A percentile compares a stretch with the other conserved stretches of the same genome.
These are phyloP conservation scores for Periconia sp. DNA, from an alignment of 2,329 filamentous ascomycete genomes.

Conservation along the genomic window DNA sequence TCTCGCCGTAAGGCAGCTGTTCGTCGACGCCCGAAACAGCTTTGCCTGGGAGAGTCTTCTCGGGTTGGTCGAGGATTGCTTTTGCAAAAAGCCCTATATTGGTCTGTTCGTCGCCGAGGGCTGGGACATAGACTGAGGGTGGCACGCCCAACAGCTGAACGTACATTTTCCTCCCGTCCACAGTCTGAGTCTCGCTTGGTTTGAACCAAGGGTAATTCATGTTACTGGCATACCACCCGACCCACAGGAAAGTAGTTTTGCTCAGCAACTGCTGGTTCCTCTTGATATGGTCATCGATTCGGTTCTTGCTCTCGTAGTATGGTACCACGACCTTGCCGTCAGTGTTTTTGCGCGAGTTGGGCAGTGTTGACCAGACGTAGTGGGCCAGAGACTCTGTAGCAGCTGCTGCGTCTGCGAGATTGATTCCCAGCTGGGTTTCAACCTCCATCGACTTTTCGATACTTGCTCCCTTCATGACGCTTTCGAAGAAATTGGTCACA, in stretches of 20 bases:
- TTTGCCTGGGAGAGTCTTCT: too few relatives aligned
- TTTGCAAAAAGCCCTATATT: too few relatives aligned
- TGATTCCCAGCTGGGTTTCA: constrained; percentile 43
- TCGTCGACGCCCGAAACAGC: too few relatives aligned
- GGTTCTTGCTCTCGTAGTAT: constrained; percentile 45
- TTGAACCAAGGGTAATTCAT: constrained; percentile 16
- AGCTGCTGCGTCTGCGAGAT: constrained; percentile 44
- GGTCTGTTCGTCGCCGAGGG: too few relatives aligned
- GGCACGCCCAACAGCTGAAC: too few relatives aligned
- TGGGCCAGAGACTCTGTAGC: constrained; percentile 41
- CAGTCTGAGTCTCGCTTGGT: not conserved
- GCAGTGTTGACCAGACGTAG: constrained; percentile 50
- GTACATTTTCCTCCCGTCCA: too few relatives aligned
- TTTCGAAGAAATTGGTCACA: constrained; percentile 45
- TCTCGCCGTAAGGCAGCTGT: too few relatives aligned
- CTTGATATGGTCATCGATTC: constrained; percentile 44
- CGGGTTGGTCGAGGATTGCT: too few relatives aligned
- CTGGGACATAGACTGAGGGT: too few relatives aligned
- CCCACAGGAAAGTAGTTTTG: constrained; percentile 20
- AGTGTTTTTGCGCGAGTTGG: constrained; percentile 29
- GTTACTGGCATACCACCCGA: constrained; percentile 22
- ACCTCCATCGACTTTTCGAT: constrained; percentile 32
- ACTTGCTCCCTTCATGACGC: constrained; percentile 18
- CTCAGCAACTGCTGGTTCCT: constrained; percentile 19
- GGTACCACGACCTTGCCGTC: constrained; percentile 35